These are phyloP conservation scores for Globisporangium apiculatum DNA, from an alignment of 352 stramenopile genomes.

Conservation along the genomic window DNA sequence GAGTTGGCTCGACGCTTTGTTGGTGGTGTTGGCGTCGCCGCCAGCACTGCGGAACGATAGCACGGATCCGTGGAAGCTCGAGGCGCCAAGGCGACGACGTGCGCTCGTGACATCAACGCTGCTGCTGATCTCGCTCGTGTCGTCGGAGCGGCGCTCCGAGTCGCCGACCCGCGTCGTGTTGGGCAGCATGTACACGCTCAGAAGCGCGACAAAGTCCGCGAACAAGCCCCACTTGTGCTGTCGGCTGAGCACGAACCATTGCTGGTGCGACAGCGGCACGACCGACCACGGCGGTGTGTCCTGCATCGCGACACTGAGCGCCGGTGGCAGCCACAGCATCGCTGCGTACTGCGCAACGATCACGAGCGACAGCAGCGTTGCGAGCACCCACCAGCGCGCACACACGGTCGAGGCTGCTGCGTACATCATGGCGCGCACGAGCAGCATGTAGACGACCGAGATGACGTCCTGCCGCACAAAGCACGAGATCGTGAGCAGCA, in stretches of 20 bases:
- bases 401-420: conserved; percentile 45
- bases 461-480: conserved; percentile 77
- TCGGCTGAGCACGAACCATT: conserved; percentile 54
- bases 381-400: conserved; percentile 47
- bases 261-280: conserved; percentile 47
- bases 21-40: neutral
- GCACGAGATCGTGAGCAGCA: conserved; percentile 67
- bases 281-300: conserved; percentile 48
- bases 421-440: conserved; percentile 82
- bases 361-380: conserved; percentile 44
- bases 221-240: conserved; percentile 79
- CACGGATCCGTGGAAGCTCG: neutral
- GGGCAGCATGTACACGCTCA: conserved; percentile 65
- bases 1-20: neutral
- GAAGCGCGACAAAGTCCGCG: conserved; percentile 61
- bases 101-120: neutral
- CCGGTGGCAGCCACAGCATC: conserved; percentile 64
- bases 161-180: conserved; percentile 33
- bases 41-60: neutral
- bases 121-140: conserved; percentile 4
- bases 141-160: conserved; percentile 9
- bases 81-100: neutral
- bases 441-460: conserved; percentile 68
- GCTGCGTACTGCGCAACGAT: conserved; percentile 69
- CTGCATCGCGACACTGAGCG: conserved; percentile 49